Conservation (phyloP, 805 yeast genomes). For the Saccharomycopsis capsularis region DNA sequence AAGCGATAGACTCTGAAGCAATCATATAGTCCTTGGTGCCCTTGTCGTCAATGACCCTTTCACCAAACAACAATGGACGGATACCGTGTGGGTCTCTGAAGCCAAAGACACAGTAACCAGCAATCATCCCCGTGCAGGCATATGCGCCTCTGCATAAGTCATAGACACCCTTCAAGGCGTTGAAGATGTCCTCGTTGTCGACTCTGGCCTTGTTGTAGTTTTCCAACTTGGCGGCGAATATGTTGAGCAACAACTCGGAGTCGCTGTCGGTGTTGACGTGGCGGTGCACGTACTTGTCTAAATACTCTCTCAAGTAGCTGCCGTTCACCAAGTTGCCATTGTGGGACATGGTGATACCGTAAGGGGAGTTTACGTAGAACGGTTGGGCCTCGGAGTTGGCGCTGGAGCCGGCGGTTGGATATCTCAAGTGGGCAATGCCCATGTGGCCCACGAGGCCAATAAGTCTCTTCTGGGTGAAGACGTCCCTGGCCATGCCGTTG, state of each 20-base stretch:
- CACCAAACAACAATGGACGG: conserved; percentile 85
- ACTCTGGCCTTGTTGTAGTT: conserved; percentile 90
- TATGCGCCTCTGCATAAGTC: conserved; percentile 88
- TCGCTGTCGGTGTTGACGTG: conserved; percentile 97
- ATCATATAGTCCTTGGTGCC: conserved; percentile 85
- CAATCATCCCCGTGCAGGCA: conserved; percentile 90
- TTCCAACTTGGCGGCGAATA: conserved; percentile 88
- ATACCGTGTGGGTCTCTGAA: conserved; percentile 97
- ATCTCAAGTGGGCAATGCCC: conserved; percentile 93
- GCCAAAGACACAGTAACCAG: conserved; percentile 93
- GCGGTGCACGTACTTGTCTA: conserved; percentile 92
- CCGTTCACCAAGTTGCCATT: conserved; percentile 95
- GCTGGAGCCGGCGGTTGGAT: conserved; percentile 95
- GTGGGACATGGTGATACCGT: conserved; percentile 85
- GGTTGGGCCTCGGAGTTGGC: conserved; percentile 98
- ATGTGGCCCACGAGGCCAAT: conserved; percentile 78
- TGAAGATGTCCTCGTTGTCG: conserved; percentile 80
- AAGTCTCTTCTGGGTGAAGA: conserved; percentile 80
- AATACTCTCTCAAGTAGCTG: conserved; percentile 60
- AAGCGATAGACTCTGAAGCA: conserved; percentile 91
- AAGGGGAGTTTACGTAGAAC: conserved; percentile 94
- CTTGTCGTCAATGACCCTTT: conserved; percentile 55
- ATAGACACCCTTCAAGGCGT: conserved; percentile 79
- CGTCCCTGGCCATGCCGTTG: conserved; percentile 97
- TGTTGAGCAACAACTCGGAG: conserved; percentile 81